Conservation (phyloP, 2,329 filamentous ascomycete species). For the Capronia coronata region DNA sequence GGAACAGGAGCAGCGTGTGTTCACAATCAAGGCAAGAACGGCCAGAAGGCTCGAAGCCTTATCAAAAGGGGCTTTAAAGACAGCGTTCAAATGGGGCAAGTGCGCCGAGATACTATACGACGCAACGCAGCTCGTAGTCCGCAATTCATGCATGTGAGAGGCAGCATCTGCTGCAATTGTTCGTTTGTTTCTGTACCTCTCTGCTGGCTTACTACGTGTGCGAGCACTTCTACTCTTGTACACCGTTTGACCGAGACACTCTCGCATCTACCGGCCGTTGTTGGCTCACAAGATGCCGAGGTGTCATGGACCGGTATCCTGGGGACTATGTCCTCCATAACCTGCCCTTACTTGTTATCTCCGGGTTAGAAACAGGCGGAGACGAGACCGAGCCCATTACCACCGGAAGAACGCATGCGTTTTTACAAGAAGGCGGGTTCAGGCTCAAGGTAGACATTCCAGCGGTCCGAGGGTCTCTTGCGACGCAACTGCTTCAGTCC, state of each 20-base stretch:
- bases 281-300: constrained; percentile 11
- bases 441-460: constrained; percentile 66
- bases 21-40: too few species aligned
- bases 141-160: background rate
- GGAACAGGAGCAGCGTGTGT: too few species aligned
- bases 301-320: constrained; percentile 42
- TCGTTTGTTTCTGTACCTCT: background rate
- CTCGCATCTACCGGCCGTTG: background rate
- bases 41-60: too few species aligned
- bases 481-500: constrained; percentile 58
- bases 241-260: background rate
- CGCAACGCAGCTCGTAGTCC: background rate
- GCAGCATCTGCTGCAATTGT: background rate
- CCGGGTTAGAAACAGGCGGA: constrained; percentile 55
- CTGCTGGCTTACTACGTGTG: background rate
- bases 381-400: constrained; percentile 32
- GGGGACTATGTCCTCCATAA: constrained; percentile 76
- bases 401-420: constrained; percentile 41
- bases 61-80: too few species aligned
- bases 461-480: constrained; percentile 58
- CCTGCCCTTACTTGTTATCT: constrained; percentile 74
- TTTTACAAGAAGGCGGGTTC: constrained; percentile 51
- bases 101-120: background rate
- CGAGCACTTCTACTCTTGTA: background rate
- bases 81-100: background rate